Base-by-base conservation (phyloP, 2,329 filamentous ascomycete genomes). In the Cephalotrichum gorgonifer region DNA sequence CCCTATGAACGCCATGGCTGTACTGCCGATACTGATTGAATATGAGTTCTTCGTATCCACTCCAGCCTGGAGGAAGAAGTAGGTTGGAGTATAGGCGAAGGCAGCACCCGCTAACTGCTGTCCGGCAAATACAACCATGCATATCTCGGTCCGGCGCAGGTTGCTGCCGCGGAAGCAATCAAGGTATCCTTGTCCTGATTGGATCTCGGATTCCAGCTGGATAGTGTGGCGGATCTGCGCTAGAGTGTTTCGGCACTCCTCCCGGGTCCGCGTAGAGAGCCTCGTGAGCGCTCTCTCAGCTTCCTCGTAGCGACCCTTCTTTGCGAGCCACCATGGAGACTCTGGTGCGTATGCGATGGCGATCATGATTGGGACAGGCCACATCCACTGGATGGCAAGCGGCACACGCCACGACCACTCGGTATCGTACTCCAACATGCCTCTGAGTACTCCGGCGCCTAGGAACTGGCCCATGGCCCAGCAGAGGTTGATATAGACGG, bases 121-220 rank as follows among this genome's bases (percentile, higher is more conserved):
- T 1, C 62, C 66, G 33, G 68, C 50, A 56, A 69, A 69, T 15
- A 61, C 51, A 20, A 51, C 55, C 60, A 69, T 62, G 54, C 64
- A 66, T 48, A 74, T 69, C 56, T 73, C 67, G 4, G 70, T 72
- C 41, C 71, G 67, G 38, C 69, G 66, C 2, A 65, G 61, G 56
- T 76, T 68, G 15, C 65, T 65, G 25, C 73, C 73, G 11, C 60
- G 60, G 65, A 77, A 76, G 51, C 67, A 71, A 53, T 76, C 72
- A 49, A 56, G 54, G 52, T 74, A 73, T 1, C 54, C 60, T 12
- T 63, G 64, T 2, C 71, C 71, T 1, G 54, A 52, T 1, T 58
- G 62, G 52, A 67, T 59, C 49, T 67, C 59, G 49, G 67, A 63
- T 56, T 76, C 73, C 4, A 72, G 55, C 57, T 72, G 64, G 55